Base-by-base conservation (phyloP, 2,329 filamentous ascomycete genomes). In the Chaetomiaceae sp. region DNA sequence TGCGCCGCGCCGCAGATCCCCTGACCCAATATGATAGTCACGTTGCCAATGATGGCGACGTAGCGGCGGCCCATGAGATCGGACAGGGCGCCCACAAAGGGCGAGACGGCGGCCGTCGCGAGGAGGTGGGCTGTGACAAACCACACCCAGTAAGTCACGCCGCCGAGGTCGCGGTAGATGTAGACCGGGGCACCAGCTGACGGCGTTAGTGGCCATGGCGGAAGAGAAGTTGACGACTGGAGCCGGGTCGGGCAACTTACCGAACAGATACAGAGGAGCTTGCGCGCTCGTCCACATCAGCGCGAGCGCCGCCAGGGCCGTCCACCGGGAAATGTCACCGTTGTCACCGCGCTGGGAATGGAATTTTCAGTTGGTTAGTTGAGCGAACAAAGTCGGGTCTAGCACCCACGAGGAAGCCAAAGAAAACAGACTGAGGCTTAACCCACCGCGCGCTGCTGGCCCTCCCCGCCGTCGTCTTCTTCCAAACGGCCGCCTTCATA, bases 11-110 rank as follows among this genome's bases (percentile, higher is more conserved):
- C 74, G 47, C 72, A 73, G 29, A 84, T 67, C 42, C 83, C 73
- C 66, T 79, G 77, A 18, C 79, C 81, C 27, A 82, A 52, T 24
- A 80, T 68, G 42, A 83, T 65, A 32, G 79, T 65, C 1, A 63
- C 49, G 11, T 71, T 72, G 7, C 81, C 81, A 3, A 72, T 62
- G 20, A 82, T 54, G 14, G 68, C 79, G 32, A 83, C 78, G 57
- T 73, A 76, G 49, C 78, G 71, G 48, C 81, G 75, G 43, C 81
- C 80, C 39, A 83, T 65, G 6, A 84, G 64, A 65, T 84, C 81
- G 1, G 79, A 83, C 1, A 84, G 63, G 1, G 77, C 75, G 10
- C 83, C 83, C 2, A 86, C 82, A 55, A 87, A 81, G 9, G 78
- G 78, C 48, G 75, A 79, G 2, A 81, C 64, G 3, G 72, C 74